Evolutionary conservation across 306 rosid genomes (phyloP).

Genomic region (Neltuma alba): DNA sequence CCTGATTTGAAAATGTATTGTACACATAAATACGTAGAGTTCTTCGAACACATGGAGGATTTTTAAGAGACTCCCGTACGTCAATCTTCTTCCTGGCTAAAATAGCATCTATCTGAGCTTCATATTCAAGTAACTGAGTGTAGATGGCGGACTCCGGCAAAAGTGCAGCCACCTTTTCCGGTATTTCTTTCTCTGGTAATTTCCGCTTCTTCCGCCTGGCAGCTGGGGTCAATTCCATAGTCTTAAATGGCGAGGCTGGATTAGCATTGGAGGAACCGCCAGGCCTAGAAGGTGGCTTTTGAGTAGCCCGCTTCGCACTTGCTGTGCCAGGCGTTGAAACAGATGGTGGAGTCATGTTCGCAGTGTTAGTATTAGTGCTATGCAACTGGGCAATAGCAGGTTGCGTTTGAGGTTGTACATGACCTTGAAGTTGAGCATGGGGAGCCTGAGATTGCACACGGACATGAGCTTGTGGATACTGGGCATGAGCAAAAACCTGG

Average conservation of each 20-base stretch:
- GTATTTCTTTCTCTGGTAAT: conserved; percentile 71
- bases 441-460: conserved; percentile 60
- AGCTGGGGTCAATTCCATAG: conserved; percentile 92
- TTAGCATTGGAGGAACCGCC: conserved; percentile 60
- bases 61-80: conserved; percentile 73
- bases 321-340: conserved; percentile 55
- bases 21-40: conserved; percentile 81
- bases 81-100: conserved; percentile 79
- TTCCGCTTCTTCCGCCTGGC: conserved; percentile 70
- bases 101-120: conserved; percentile 72
- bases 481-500: conserved; percentile 62
- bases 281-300: conserved; percentile 82
- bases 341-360: conserved; percentile 42
- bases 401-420: conserved; percentile 58
- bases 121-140: conserved; percentile 75
- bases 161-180: conserved; percentile 74
- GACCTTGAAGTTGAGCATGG: conserved; percentile 52
- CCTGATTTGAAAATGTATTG: conserved; percentile 76
- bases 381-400: conserved; percentile 54
- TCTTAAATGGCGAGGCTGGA: conserved; percentile 67
- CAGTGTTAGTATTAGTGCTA: conserved; percentile 42
- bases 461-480: conserved; percentile 52
- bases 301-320: conserved; percentile 63
- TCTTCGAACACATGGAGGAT: conserved; percentile 61
- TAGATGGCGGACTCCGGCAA: conserved; percentile 85